phyloP scores from a whole-genome alignment of 495 filamentous ascomycete species.

The Parathielavia hyrcaniae region DNA sequence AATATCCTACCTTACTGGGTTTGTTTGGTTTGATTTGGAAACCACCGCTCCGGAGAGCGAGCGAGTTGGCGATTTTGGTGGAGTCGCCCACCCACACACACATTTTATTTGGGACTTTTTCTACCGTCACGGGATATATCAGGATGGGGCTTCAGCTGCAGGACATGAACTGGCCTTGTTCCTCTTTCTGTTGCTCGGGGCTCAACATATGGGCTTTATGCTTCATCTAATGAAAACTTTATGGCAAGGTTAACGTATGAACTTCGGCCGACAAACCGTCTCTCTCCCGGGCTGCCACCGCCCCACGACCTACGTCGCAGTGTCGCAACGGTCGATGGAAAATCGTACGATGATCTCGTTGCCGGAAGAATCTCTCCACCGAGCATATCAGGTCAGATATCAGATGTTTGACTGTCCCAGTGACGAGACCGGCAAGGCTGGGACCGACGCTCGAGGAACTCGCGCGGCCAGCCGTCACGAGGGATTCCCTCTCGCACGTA shows the following conservation, averaged over 20 bases:
- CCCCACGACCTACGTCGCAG: background rate
- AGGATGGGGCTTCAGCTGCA: slow-evolving; percentile 2
- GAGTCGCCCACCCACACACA: too few relatives aligned
- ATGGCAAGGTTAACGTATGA: too few relatives aligned
- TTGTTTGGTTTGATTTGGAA: background rate
- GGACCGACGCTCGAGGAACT: background rate
- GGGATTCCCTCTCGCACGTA: slow-evolving; percentile 12
- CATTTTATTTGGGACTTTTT: background rate
- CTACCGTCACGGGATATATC: background rate
- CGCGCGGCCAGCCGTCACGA: background rate
- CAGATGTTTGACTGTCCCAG: too few relatives aligned
- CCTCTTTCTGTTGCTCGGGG: background rate
- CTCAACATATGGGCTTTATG: background rate
- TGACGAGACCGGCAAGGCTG: too few relatives aligned
- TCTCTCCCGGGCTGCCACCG: background rate
- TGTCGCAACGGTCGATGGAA: background rate
- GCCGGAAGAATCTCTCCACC: background rate
- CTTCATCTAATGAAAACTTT: background rate
- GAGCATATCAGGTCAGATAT: too few relatives aligned
- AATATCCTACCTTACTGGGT: background rate
- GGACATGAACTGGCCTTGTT: slow-evolving; percentile 1
- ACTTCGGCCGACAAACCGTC: too few relatives aligned
- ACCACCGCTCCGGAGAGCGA: background rate
- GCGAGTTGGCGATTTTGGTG: background rate
- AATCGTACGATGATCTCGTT: background rate